A percentile compares a stretch with the other conserved stretches of the same genome.
phyloP scores from a whole-genome alignment of 768 basidiomycete species.

The Clavulina sp. region DNA sequence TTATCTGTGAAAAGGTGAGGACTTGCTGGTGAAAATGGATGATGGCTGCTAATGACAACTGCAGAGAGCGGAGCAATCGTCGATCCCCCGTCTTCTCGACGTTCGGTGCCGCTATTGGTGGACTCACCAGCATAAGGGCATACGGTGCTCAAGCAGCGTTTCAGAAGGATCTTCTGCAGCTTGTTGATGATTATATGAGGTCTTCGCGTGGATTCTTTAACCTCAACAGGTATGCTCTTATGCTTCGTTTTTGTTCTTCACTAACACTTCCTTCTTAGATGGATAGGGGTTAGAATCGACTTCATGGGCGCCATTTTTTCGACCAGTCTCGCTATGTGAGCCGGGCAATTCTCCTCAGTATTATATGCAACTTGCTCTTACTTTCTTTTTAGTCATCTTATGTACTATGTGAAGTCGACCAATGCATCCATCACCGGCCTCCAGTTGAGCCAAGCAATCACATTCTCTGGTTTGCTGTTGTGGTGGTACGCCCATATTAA shows the following conservation, averaged over 20 bases:
- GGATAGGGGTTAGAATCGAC: constrained; percentile 20
- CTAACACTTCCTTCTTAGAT: constrained; percentile 1
- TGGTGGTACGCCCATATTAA: too few relatives aligned
- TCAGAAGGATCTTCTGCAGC: constrained; percentile 13
- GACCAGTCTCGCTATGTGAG: constrained; percentile 18
- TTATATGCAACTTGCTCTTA: constrained; percentile 24
- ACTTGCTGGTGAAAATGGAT: background rate
- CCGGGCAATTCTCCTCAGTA: constrained; percentile 15
- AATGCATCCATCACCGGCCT: background rate
- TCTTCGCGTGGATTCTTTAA: constrained; percentile 12
- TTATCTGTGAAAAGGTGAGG: constrained; percentile 19
- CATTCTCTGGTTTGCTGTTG: too few relatives aligned
- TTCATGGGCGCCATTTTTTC: constrained; percentile 21
- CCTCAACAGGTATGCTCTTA: background rate
- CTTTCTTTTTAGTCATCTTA: constrained; percentile 38
- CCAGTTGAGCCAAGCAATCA: too few relatives aligned
- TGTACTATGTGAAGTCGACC: constrained; percentile 31
- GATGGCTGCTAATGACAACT: background rate
- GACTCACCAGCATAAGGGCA: constrained; percentile 21
- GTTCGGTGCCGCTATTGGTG: constrained; percentile 20
- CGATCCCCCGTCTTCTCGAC: constrained; percentile 21
- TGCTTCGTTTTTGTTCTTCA: background rate
- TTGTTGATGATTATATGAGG: constrained; percentile 15
- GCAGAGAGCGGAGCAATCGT: constrained; percentile 18
- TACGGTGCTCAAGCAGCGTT: constrained; percentile 20